Conservation (phyloP, 495 filamentous ascomycete species). For the Aspergillus funiculosus region DNA sequence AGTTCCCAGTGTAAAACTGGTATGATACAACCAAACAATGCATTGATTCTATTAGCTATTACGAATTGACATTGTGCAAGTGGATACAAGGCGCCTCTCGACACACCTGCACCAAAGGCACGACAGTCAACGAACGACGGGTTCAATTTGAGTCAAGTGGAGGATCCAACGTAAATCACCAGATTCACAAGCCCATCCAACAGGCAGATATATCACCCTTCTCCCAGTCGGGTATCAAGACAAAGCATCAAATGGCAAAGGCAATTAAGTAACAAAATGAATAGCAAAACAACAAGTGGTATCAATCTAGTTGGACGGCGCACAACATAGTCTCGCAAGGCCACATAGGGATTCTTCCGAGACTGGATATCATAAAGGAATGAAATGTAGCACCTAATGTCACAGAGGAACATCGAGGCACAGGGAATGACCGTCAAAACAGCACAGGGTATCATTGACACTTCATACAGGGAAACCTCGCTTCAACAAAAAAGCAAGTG, state of each 20-base stretch:
- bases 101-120: conserved; percentile 8
- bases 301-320: conserved; percentile 48
- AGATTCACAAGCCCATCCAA: conserved; percentile 18
- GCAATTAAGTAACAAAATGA: conserved; percentile 26
- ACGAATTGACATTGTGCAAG: conserved; percentile 17
- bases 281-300: conserved; percentile 39
- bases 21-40: conserved; percentile 14
- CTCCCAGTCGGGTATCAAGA: conserved; percentile 39
- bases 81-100: conserved; percentile 8
- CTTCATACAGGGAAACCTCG: conserved; percentile 7
- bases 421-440: conserved; percentile 24
- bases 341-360: conserved; percentile 32
- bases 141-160: conserved; percentile 19
- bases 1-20: no score
- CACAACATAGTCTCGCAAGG: conserved; percentile 37
- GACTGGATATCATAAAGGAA: conserved; percentile 39
- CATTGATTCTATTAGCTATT: conserved; percentile 25
- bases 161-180: conserved; percentile 9
- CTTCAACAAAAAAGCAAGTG: conserved; percentile 10
- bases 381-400: conserved; percentile 24
- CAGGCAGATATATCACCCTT: conserved; percentile 23
- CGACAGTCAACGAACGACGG: conserved; percentile 7
- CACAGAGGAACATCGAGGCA: conserved; percentile 20
- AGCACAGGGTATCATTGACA: conserved; percentile 28
- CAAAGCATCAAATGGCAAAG: conserved; percentile 20